Conservation (phyloP, 805 yeast species). For the Candida lessepsii region DNA sequence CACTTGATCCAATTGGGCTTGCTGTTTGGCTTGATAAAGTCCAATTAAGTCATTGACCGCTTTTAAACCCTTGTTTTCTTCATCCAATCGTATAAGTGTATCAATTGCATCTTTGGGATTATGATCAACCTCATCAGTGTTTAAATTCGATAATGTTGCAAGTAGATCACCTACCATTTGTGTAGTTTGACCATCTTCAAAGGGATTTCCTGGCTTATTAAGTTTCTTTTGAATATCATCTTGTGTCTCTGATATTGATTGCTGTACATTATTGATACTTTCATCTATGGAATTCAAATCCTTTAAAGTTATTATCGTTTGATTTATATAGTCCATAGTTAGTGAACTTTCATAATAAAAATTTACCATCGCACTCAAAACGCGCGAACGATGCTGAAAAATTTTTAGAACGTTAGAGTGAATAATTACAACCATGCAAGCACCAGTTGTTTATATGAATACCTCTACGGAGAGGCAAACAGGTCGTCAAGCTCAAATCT, state of each 20-base stretch:
- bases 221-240: constrained; percentile 9
- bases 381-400: constrained; percentile 10
- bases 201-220: constrained; percentile 2
- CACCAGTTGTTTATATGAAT: constrained; percentile 52
- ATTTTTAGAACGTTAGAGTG: constrained; percentile 1
- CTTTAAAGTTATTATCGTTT: constrained; percentile 29
- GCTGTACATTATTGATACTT: constrained; percentile 25
- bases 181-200: constrained; percentile 16
- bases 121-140: background rate
- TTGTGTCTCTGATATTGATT: constrained; percentile 9
- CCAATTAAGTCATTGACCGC: constrained; percentile 16
- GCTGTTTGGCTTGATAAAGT: constrained; percentile 6
- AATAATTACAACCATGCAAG: constrained; percentile 34
- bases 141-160: background rate
- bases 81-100: constrained; percentile 13
- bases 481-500: constrained; percentile 95
- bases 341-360: background rate
- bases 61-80: constrained; percentile 17
- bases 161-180: constrained; percentile 12
- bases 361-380: background rate
- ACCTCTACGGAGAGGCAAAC: constrained; percentile 90
- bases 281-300: constrained; percentile 33
- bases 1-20: constrained; percentile 1
- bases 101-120: constrained; percentile 2
- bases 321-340: constrained; percentile 31